Evolutionary conservation across 345 rosid genomes (phyloP), one percentile per base, ranked within the genome.

Genomic region (Hibiscus syriacus): DNA sequence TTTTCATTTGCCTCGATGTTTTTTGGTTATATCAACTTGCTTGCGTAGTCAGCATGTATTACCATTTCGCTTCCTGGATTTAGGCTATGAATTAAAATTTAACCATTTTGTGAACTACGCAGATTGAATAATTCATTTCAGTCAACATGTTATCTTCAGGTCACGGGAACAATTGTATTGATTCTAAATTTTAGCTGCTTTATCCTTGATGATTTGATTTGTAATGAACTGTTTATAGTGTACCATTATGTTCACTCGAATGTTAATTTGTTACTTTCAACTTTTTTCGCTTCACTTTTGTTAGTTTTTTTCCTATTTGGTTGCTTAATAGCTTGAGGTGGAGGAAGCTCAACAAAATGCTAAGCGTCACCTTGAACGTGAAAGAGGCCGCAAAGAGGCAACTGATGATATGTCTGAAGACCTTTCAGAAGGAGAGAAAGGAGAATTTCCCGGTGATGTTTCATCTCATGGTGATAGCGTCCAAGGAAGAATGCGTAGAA

Each of bases 361-460:
- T 64, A 85, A 84, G 29, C 81, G 88, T 3, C 75, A 74, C 11
- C 80, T 83, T 53, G 87, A 83, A 78, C 90, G 73, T 12, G 92
- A 91, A 59, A 84, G 75, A 65, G 90, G 87, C n/a, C 83, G 89
- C 57, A 82, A 72, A 62, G 90, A 87, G 80, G 87, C 90, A 13
- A 74, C 82, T 16, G 93, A 82, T 59, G 96, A 87, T 66, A 83
- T 89, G 90, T 89, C 93, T 0, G 93, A 88, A 69, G 94, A 87
- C 55, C 60, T 82, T 38, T 86, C 88, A 3, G 96, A 86, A 75
- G 90, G 94, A 48, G 92, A 89, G 74, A 83, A 79, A 66, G 96
- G 83, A 30, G 93, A 91, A 36, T 11, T 77, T 20, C 74, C 70
- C 39, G 72, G 75, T 70, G 93, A 80, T 13, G 55, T 78, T 25